phyloP scores from a whole-genome alignment of 2,329 filamentous ascomycete genomes.

The Stachybotrys chlorohalonatus region DNA sequence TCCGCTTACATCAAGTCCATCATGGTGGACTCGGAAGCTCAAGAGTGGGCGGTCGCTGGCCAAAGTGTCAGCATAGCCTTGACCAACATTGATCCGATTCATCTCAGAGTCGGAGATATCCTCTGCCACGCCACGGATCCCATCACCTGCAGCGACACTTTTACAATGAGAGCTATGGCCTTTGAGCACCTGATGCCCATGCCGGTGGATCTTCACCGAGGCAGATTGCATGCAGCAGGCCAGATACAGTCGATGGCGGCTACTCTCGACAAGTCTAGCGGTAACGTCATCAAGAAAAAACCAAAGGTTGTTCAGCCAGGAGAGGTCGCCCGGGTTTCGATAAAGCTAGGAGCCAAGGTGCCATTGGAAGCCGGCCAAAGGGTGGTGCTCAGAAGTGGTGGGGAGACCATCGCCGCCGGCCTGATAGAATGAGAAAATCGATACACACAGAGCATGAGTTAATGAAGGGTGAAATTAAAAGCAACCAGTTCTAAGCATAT shows the following conservation, averaged over 20 bases:
- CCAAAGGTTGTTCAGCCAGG: slow-evolving; percentile 77
- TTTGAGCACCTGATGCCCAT: slow-evolving; percentile 88
- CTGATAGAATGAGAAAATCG: slow-evolving; percentile 54
- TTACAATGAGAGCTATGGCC: slow-evolving; percentile 77
- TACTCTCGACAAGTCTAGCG: slow-evolving; percentile 69
- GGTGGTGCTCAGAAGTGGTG: slow-evolving; percentile 71
- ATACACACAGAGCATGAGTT: too few relatives aligned
- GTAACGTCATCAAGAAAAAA: slow-evolving; percentile 69
- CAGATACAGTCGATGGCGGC: slow-evolving; percentile 64
- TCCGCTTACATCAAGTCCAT: slow-evolving; percentile 74
- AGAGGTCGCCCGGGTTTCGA: slow-evolving; percentile 64
- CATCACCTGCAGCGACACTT: slow-evolving; percentile 61
- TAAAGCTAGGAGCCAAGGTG: slow-evolving; percentile 64
- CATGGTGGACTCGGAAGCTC: slow-evolving; percentile 61
- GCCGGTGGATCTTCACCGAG: slow-evolving; percentile 80
- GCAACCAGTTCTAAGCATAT: too few relatives aligned
- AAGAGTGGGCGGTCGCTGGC: slow-evolving; percentile 87
- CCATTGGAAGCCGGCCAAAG: slow-evolving; percentile 74
- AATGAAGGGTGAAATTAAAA: too few relatives aligned
- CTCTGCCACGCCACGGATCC: slow-evolving; percentile 63
- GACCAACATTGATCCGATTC: slow-evolving; percentile 72
- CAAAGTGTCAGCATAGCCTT: slow-evolving; percentile 83
- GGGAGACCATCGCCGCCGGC: slow-evolving; percentile 81
- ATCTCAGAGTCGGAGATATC: slow-evolving; percentile 78
- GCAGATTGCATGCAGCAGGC: slow-evolving; percentile 70